Percentiles rank a stretch among this genome's conserved stretches.
Conservation (phyloP, 2,329 filamentous ascomycete genomes). For the Neoarthrinium moseri region DNA sequence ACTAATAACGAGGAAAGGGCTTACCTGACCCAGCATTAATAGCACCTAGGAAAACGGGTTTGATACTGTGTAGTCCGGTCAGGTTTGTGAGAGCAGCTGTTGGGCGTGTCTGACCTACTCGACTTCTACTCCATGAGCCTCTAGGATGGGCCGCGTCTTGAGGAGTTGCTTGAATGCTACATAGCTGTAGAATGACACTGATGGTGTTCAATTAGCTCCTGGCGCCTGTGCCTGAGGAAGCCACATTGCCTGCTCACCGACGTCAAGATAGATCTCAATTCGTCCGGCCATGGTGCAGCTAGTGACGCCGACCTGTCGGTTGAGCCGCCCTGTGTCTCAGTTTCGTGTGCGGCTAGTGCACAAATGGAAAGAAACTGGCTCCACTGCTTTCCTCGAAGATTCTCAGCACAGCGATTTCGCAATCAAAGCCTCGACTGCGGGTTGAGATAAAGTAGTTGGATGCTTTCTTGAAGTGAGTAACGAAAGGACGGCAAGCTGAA, state of each 20-base stretch:
- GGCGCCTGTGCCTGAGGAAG: slow-evolving; percentile 1
- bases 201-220: slow-evolving; percentile 10
- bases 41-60: slow-evolving; percentile 70
- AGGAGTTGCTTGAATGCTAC: slow-evolving; percentile 56
- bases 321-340: too few species aligned
- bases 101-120: slow-evolving; percentile 50
- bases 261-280: slow-evolving; percentile 67
- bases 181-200: slow-evolving; percentile 66
- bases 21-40: slow-evolving; percentile 60
- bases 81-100: background rate
- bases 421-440: too few species aligned
- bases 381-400: too few species aligned
- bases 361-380: too few species aligned
- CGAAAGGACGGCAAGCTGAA: background rate
- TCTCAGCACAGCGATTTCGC: too few species aligned
- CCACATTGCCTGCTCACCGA: slow-evolving; percentile 52
- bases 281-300: slow-evolving; percentile 51
- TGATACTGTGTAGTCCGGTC: slow-evolving; percentile 46
- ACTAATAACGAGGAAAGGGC: too few species aligned
- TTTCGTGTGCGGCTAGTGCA: background rate
- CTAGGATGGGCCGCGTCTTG: slow-evolving; percentile 52
- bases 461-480: background rate
- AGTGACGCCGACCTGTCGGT: background rate
- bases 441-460: too few species aligned
- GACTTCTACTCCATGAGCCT: slow-evolving; percentile 58